Evolutionary conservation across 257 asterid species (phyloP).

Genomic region (Thymus quinquecostatus): DNA sequence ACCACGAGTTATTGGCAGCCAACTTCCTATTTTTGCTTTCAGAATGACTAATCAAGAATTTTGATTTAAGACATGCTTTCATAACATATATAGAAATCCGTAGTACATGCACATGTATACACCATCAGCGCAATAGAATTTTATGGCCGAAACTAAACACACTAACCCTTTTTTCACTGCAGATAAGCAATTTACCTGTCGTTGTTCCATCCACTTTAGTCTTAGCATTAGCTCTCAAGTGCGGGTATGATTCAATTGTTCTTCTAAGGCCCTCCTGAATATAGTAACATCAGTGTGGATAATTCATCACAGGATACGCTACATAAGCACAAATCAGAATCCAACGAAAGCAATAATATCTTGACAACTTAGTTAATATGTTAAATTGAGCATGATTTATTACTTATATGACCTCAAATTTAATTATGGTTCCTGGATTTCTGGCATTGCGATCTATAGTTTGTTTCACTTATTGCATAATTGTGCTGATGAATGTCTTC

Average conservation of each 20-base stretch:
- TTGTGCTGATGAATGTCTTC: too few species aligned
- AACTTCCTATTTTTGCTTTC: neutral
- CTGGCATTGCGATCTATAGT: neutral
- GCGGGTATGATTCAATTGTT: conserved; percentile 78
- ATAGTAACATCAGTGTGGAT: conserved; percentile 22
- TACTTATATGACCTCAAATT: neutral
- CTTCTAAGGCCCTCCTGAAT: conserved; percentile 83
- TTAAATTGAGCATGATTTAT: neutral
- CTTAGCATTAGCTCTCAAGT: conserved; percentile 66
- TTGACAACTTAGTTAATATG: neutral
- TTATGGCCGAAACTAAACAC: conserved; percentile 11
- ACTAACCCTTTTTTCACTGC: conserved; percentile 58
- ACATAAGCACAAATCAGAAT: conserved; percentile 7
- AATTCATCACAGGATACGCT: conserved; percentile 8
- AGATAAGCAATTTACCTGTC: conserved; percentile 63
- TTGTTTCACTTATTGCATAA: neutral
- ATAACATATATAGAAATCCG: conserved; percentile 1
- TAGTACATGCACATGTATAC: conserved; percentile 10
- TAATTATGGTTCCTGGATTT: neutral
- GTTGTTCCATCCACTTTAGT: conserved; percentile 61
- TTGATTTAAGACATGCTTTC: neutral
- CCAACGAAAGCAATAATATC: conserved; percentile 8
- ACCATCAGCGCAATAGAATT: neutral
- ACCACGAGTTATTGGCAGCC: neutral
- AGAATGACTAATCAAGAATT: neutral